Evolutionary conservation across 208 protist species (phyloP), one percentile per base, ranked within the genome.

Genomic region (Leishmania arabica): DNA sequence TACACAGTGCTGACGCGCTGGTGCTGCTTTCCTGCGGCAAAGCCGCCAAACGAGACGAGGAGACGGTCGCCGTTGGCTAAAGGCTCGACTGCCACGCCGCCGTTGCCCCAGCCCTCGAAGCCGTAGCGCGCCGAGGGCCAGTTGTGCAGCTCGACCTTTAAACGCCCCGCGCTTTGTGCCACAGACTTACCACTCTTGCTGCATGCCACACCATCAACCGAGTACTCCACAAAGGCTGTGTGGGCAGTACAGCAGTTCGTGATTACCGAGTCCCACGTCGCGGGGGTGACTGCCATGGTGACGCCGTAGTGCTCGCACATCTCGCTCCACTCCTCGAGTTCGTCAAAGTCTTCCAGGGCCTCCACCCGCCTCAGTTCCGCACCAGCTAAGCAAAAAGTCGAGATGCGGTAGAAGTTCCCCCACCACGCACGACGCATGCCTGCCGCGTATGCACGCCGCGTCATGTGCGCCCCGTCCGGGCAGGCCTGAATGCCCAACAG

Each of bases 251-350:
- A 84, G 70, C 83, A 80, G 9, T 24, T n/a, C 8, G 66, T 56
- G 1, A 31, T 68, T 40, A 82, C 75, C 9, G 75, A 77, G 53
- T 54, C 51, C 79, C 80, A 87, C 79, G 62, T 53, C 6, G 45
- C 49, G 0, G 66, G 78, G 17, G 92, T 96, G 1, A 78, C 37
- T 4, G 90, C 89, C 76, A 98, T 82, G 13, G 92, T 95, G 78
- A 98, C 91, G 79, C 93, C 93, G 83, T 98, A 98, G 83, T 98
- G 95, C 75, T 96, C 92, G 79, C 95, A 98, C 93, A 97, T 98
- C 82, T 98, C 95, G 65, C 83, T 87, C 92, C 94, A 98, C 81
- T 97, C 94, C 79, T 98, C 95, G 2, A 85, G 34, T 80, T 98
- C 95, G 80, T 98, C 95, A 88, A 97, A 97, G 40, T 90, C 84